A percentile compares a stretch with the other conserved stretches of the same genome.
Conservation (phyloP, 164 flowering plant genomes). For the Vitis cinerea region DNA sequence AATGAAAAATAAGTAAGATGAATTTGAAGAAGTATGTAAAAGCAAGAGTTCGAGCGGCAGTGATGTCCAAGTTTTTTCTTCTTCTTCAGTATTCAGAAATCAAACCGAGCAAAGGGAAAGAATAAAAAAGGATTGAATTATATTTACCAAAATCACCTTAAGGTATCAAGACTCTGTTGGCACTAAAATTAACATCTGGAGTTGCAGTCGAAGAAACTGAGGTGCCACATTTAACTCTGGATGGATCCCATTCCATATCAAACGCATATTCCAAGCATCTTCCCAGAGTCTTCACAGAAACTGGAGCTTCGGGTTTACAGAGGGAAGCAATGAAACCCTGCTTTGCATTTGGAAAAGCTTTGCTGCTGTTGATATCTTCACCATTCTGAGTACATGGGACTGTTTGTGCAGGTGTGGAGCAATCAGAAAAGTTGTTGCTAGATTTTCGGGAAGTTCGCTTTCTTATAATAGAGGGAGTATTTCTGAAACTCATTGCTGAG, state of each 20-base stretch:
- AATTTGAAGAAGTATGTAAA: not conserved
- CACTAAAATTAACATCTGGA: slow-evolving; percentile 4
- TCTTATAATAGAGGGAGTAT: slow-evolving; percentile 36
- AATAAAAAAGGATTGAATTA: not conserved
- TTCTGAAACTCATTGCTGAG: slow-evolving; percentile 26
- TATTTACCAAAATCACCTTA: slow-evolving; percentile 3
- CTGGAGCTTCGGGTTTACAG: slow-evolving; percentile 7
- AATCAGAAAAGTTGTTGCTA: not conserved
- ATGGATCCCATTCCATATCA: slow-evolving; percentile 23
- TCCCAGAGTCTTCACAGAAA: slow-evolving; percentile 13
- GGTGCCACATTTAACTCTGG: slow-evolving; percentile 8
- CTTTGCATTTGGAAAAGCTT: not conserved
- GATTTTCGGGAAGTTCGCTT: slow-evolving; percentile 18
- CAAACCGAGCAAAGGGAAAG: not conserved
- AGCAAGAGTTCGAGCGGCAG: not conserved
- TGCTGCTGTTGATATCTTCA: not conserved
- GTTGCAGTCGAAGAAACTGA: slow-evolving; percentile 12
- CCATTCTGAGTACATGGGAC: not conserved
- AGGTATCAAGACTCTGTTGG: slow-evolving; percentile 10
- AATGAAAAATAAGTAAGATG: no score
- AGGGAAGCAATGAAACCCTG: not conserved
- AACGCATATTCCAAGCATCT: slow-evolving; percentile 22
- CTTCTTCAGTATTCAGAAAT: slow-evolving; percentile 7
- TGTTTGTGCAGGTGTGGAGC: not conserved
- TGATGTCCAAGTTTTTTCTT: slow-evolving; percentile 5